Conservation (phyloP, 2,329 filamentous ascomycete species). For the Pestalotiopsis sp. region DNA sequence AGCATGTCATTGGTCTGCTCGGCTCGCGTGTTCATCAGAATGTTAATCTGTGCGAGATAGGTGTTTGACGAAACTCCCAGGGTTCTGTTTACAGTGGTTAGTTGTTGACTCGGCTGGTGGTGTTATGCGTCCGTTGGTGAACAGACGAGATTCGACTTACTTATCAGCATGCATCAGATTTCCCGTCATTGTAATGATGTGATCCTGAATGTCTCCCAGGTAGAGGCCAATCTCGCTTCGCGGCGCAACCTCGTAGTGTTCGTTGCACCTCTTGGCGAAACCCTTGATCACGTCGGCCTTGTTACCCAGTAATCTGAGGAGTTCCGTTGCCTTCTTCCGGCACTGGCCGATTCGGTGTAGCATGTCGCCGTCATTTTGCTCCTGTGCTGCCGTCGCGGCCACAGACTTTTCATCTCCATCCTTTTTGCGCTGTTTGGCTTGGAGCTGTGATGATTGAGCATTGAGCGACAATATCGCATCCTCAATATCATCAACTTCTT, state of each 20-base stretch:
- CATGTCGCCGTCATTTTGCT: conserved; percentile 74
- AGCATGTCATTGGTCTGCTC: conserved; percentile 95
- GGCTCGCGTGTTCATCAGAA: conserved; percentile 96
- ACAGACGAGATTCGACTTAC: conserved; percentile 48
- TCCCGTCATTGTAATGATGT: conserved; percentile 98
- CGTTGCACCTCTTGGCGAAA: conserved; percentile 96
- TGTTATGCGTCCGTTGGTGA: background rate
- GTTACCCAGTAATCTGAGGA: conserved; percentile 90
- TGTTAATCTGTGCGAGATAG: conserved; percentile 99
- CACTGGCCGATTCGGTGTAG: conserved; percentile 89
- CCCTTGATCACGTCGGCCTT: conserved; percentile 99
- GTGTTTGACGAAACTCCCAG: conserved; percentile 90
- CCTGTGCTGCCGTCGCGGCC: conserved; percentile 40
- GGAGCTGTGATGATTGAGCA: conserved; percentile 40
- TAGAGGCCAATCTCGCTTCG: conserved; percentile 96
- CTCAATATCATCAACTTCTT: conserved; percentile 96
- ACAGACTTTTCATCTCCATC: conserved; percentile 43
- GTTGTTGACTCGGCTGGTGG: conserved; percentile 1
- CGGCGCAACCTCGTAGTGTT: conserved; percentile 95
- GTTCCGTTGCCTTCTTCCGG: conserved; percentile 94
- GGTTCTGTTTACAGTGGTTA: conserved; percentile 55
- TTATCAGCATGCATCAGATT: conserved; percentile 96
- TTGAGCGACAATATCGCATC: conserved; percentile 86
- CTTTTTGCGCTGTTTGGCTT: conserved; percentile 34
- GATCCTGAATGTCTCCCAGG: conserved; percentile 96